Evolutionary conservation across 306 rosid species (phyloP), one percentile per base, ranked within the genome.

Genomic region (Erythrophleum fordii): DNA sequence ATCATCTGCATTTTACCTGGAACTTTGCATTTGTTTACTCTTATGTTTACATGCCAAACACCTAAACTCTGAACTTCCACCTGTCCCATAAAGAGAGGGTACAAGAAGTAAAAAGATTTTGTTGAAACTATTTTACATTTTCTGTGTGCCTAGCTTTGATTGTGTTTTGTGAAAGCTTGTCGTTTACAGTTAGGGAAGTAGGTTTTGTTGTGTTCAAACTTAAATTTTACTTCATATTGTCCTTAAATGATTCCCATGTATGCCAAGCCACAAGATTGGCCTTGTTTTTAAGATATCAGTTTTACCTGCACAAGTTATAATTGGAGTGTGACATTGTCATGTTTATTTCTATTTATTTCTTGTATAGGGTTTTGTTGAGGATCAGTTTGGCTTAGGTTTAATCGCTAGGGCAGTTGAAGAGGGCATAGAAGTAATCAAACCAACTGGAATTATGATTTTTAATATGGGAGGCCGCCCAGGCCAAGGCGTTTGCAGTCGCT

Each of bases 381-480:
- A 95, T 87, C 99, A 95, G 65, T 93, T 95, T 86, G 99, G 99
- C 72, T 82, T 95, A 80, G 99, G 99, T 80, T 86, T 95, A 76
- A 93, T 95, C 64, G 99, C 99, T 25, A 90, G 99, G 84, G 99
- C 99, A 58, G 98, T 95, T 72, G 99, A 95, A 86, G 99, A 95
- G 86, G 99, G 99, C 52, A 95, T 95, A 80, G 26, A 89, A 69
- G 98, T 95, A 44, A 95, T 95, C 80, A 93, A 90, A 81, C 94
- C 99, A 49, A 82, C 73, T 72, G 99, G 99, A 85, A 91, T 93
- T 82, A 91, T 95, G 98, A 90, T 93, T 81, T 95, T 93, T 83
- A 95, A 95, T 77, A 95, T 95, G 92, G 99, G 99, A 74, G 98
- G 99, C 16, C 99, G 99, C 80, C 99, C 99, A 37, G 99, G 99